Conservation (phyloP, 208 protist genomes). For the Balamuthia mandrillaris region DNA sequence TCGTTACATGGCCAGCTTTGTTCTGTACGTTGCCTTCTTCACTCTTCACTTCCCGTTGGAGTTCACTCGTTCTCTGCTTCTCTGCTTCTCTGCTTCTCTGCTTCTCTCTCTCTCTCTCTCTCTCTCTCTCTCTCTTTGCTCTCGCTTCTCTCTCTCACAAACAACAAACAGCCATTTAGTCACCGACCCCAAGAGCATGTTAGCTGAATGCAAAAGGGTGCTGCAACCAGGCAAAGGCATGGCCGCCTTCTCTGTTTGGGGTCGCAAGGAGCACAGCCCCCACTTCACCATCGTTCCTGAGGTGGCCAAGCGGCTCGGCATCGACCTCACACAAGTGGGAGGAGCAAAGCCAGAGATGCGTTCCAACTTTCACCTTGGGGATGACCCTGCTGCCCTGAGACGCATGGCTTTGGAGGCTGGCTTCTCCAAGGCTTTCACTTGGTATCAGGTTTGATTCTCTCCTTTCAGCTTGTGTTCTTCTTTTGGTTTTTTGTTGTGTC, state of each 20-base stretch:
- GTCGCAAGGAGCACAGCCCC: slow-evolving; percentile 22
- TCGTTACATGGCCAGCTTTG: slow-evolving; percentile 19
- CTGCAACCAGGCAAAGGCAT: slow-evolving; percentile 41
- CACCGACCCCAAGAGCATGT: slow-evolving; percentile 11
- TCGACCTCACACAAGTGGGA: neutral
- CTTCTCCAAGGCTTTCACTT: neutral
- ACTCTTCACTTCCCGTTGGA: neutral
- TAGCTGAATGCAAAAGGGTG: slow-evolving; percentile 20
- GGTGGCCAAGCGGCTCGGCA: neutral
- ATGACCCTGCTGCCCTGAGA: neutral
- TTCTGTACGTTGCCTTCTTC: neutral
- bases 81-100: no score
- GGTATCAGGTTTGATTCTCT: no score
- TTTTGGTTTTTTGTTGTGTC: no score
- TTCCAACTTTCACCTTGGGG: neutral
- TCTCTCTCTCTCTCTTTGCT: no score
- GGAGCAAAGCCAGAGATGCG: neutral
- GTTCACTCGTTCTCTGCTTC: no score
- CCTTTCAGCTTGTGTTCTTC: no score
- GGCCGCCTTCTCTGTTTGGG: slow-evolving; percentile 43
- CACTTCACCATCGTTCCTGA: slow-evolving; percentile 26
- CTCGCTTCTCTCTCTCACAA: neutral
- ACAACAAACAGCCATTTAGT: slow-evolving; percentile 40
- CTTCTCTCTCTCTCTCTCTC: no score
- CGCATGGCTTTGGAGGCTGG: slow-evolving; percentile 42